Base-by-base conservation (phyloP, 176 grass and related monocot genomes). In the Zizania latifolia region DNA sequence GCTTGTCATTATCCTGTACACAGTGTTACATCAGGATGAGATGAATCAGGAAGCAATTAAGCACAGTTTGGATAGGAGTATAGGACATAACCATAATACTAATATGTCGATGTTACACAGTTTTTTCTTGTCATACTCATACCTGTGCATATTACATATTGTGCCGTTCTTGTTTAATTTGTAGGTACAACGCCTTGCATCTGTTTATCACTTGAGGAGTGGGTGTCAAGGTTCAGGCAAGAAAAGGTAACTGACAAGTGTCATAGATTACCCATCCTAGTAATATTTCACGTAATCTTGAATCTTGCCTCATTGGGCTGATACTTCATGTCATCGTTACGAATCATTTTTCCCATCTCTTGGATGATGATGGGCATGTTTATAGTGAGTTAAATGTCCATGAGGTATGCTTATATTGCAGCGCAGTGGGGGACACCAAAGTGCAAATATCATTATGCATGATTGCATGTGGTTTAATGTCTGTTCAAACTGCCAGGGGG, bases 191-290 rank as follows among this genome's bases (percentile, higher is more conserved):
- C 91, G 94, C 34, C 70, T 94, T 22, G 91, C 94, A 40, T 94
- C 91, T 29, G 83, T 98, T 86, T 98, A 98, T 94, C 70, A 80
- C 64, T 77, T 98, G 65, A 82, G 76, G 51, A 98, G 84, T 45
- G 86, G 72, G 17, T 86, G 78, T 58, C 94, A 98, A 87, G 88
- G 88, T 89, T 93, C 86, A 68, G 81, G 94, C 73, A 98, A 94
- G 86, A 98, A 94, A 85, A 93, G 89, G 91, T 94, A 81, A 85
- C 30, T 29, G 58, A 22, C 2, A 59, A 24, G 3, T 65, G 3
- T 38, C 51, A 72, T 62, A 57, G 71, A 70, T n/a, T 36, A 12
- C 35, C 34, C 71, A 22, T 21, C 26, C 21, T 56, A 63, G 29
- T 31, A 56, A 14, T 19, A 63, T 35, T 29, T 62, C 12, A 13